Evolutionary conservation across 225 moss, liverwort and hornwort genomes (phyloP).

Genomic region (Antitrichia curtipendula): DNA sequence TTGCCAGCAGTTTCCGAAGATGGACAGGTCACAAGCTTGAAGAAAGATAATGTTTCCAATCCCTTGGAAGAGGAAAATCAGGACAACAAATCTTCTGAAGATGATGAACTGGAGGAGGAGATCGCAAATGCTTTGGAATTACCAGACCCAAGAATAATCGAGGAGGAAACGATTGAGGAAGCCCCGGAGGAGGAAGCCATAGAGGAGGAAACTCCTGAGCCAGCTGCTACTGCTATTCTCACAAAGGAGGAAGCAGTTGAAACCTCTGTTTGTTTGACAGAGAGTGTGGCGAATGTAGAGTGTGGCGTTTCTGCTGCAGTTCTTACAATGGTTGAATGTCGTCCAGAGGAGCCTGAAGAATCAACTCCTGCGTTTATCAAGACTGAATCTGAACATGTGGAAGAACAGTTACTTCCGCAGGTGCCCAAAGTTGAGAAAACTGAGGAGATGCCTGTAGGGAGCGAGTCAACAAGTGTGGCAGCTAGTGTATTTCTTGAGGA

Average conservation of each 20-base stretch:
- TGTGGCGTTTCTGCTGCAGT: not conserved
- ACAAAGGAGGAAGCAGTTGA: not conserved
- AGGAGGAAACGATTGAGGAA: not conserved
- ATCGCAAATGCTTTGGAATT: conserved; percentile 12
- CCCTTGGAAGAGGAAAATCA: conserved; percentile 5
- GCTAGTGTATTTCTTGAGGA: conserved; percentile 11
- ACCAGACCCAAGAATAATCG: not conserved
- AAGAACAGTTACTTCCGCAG: not conserved
- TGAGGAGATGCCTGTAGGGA: not conserved
- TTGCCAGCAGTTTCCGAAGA: conserved; percentile 2
- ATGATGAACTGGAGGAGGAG: conserved; percentile 26
- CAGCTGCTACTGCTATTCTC: not conserved
- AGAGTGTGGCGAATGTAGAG: conserved; percentile 1
- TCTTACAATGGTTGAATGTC: not conserved
- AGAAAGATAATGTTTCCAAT: not conserved
- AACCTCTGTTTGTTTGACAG: not conserved
- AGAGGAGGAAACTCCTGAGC: not conserved
- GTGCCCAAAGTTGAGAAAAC: conserved; percentile 6
- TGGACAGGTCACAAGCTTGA: conserved; percentile 1
- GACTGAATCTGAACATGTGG: not conserved
- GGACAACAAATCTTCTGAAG: conserved; percentile 3
- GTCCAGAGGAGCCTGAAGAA: not conserved
- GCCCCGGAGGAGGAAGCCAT: not conserved
- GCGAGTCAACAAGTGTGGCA: conserved; percentile 7
- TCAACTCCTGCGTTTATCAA: not conserved